Evolutionary conservation across 352 stramenopile species (phyloP), one percentile per base, ranked within the genome.

Genomic region (Phytophthora citricola): DNA sequence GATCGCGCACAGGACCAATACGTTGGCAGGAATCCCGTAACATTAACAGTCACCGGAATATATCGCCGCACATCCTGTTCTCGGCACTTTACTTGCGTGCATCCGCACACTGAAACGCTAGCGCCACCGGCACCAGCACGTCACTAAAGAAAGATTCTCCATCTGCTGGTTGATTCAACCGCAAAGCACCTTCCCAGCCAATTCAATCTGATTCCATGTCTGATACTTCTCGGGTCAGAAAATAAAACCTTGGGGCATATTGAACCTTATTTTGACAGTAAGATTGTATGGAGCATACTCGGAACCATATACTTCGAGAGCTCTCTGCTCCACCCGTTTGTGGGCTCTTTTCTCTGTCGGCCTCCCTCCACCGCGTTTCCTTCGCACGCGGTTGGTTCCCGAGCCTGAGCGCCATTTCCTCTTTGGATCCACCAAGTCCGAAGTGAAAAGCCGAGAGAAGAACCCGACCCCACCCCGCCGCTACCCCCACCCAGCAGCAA

Each of bases 301-400:
- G n/a, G 7, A 2, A 1, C 32, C 27, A 74, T 52, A 66, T 47
- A 36, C 49, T 44, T 17, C 4, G 5, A 51, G 27, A 5, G 69
- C 79, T 43, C 59, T 85, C 65, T 82, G 73, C 76, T 88, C 79
- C 79, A 88, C 61, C 78, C 76, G 75, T 86, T 88, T 84, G 51
- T 48, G 54, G 60, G 51, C 68, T 60, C 67, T 74, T 71, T 76
- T 84, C 56, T 59, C 51, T 52, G 65, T 58, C 43, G 41, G 32
- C 10, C 58, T 17, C n/a, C 43, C n/a, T 7, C 17, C 26, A 5
- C 31, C 47, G 51, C 46, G 52, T 66, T 66, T 64, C 50, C 65
- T 41, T 48, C 40, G 14, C 43, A 31, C 46, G 34, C 36, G 58
- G 47, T 69, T 70, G 51, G 40, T 43, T 66, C 50, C 45, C 29